Evolutionary conservation across 1,139 yeast species (phyloP), one percentile per base, ranked within the genome.

Genomic region (Candida neerlandica): DNA sequence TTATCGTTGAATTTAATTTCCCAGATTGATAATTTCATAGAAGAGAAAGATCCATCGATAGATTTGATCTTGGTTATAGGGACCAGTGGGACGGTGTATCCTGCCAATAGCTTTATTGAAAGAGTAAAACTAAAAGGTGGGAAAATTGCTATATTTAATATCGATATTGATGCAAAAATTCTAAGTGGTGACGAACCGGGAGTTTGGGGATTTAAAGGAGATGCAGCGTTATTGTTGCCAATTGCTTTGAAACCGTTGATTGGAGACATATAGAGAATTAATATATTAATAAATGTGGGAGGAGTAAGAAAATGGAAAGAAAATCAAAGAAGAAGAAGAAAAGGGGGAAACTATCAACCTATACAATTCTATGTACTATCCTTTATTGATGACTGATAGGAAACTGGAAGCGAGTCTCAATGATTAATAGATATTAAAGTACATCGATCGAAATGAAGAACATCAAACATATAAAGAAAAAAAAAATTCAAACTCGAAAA

Each of bases 21-120:
- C 53, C 69, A 70, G 37, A 89, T 90, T 4, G 96, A 90, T 67
- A 81, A 78, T 43, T 90, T 87, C 57, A 76, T 89, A n/a, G 80
- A 83, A 52, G 62, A 70, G 23, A 66, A 70, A 18, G 47, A 48
- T 19, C 75, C 66, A 6, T 70, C 73, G 10, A 85, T 88, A 18
- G 96, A 90, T 60, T 68, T 90, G 59, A 83, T 90, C 4, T 68
- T 90, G 46, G 96, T 91, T 3, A 81, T 90, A 15, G 97, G 97
- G 1, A 89, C 96, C 2, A 85, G 94, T 34, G 91, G 94, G 2
- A 75, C 85, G 0, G 92, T 88, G 1, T 90, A 95, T 84, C 97
- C 97, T 1, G 96, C 96, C 2, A 90, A 92, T 52, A 89, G 96
- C 23, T 90, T 88, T 62, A 94, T 90, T 21, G 96, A 90, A 54